Percentiles rank a stretch among this genome's conserved stretches.
Conservation (phyloP, 257 asterid genomes). For the Eustoma russellianum region DNA sequence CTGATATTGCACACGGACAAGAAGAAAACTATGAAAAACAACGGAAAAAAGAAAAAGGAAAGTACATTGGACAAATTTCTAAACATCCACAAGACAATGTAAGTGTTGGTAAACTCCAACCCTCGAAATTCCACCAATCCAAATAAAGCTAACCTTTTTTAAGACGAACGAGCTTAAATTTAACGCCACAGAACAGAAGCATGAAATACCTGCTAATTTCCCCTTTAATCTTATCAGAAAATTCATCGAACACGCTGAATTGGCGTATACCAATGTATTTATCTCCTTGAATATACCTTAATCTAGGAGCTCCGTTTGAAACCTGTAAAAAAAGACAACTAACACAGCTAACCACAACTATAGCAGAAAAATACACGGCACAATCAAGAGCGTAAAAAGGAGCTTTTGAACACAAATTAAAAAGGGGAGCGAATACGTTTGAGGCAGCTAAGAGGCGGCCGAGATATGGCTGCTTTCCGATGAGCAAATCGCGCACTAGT, state of each 20-base stretch:
- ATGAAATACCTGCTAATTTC: constrained; percentile 44
- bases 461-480: constrained; percentile 33
- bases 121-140: too few species aligned
- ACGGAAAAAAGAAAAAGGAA: too few species aligned
- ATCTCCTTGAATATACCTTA: constrained; percentile 21
- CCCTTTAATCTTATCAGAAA: constrained; percentile 64
- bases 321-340: constrained; percentile 20
- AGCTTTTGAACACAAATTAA: neutral
- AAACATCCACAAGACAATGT: too few species aligned
- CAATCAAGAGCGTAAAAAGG: neutral
- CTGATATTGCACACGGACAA: too few species aligned
- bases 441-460: constrained; percentile 34
- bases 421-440: constrained; percentile 24
- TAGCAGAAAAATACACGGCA: neutral
- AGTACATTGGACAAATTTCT: too few species aligned
- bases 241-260: constrained; percentile 59
- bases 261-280: constrained; percentile 41
- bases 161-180: too few species aligned
- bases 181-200: neutral
- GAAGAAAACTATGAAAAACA: too few species aligned
- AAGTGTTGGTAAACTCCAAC: too few species aligned
- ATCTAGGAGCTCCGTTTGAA: constrained; percentile 21
- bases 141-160: too few species aligned
- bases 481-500: constrained; percentile 51
- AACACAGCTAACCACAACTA: neutral